A percentile compares a stretch with the other conserved stretches of the same genome.
Conservation (phyloP, 2,329 filamentous ascomycete genomes). For the Hymenoscyphus scutula region DNA sequence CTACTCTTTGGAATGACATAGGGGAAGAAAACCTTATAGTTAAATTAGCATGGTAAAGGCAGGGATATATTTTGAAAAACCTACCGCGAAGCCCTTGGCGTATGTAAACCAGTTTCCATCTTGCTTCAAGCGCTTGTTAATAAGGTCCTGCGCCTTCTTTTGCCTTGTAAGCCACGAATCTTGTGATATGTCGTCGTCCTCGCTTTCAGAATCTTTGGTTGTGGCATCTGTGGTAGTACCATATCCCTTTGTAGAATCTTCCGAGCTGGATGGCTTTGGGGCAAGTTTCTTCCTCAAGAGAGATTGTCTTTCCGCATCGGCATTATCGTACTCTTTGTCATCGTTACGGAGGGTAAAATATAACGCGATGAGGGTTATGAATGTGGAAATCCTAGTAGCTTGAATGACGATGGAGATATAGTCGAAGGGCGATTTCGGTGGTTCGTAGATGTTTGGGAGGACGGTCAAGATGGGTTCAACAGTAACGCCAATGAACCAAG, state of each 20-base stretch:
- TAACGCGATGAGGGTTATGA: constrained; percentile 39
- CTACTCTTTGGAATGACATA: constrained; percentile 74
- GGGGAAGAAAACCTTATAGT: constrained; percentile 64
- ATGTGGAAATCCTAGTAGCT: constrained; percentile 31
- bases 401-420: constrained; percentile 27
- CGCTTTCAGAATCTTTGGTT: constrained; percentile 19
- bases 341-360: constrained; percentile 33
- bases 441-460: constrained; percentile 34
- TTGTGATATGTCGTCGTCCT: constrained; percentile 41
- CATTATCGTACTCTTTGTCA: constrained; percentile 35
- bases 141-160: constrained; percentile 54
- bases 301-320: constrained; percentile 58
- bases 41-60: constrained; percentile 6
- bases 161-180: constrained; percentile 53
- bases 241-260: constrained; percentile 30
- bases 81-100: constrained; percentile 65
- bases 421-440: constrained; percentile 27
- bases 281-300: constrained; percentile 49
- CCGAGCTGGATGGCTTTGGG: constrained; percentile 32
- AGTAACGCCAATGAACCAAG: constrained; percentile 56
- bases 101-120: constrained; percentile 78
- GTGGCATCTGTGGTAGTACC: constrained; percentile 28
- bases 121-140: constrained; percentile 67
- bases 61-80: constrained; percentile 14
- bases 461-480: constrained; percentile 52